phyloP scores from a whole-genome alignment of 2,329 filamentous ascomycete genomes.

The Ambrosiella cleistominuta region DNA sequence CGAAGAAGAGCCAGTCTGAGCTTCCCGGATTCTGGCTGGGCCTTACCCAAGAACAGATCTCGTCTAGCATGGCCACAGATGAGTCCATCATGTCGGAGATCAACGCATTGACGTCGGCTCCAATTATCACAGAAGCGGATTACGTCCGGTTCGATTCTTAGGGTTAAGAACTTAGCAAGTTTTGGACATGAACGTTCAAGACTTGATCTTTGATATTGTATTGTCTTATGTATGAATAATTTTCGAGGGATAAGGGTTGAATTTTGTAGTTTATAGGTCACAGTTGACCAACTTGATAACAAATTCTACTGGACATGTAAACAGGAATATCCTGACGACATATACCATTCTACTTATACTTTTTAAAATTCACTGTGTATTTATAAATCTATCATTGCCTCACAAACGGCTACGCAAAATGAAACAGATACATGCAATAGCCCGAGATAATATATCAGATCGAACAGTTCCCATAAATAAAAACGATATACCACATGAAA shows the following conservation, averaged over 20 bases:
- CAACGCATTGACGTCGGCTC: conserved; percentile 20
- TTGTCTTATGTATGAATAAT: too few species aligned
- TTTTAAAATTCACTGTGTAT: neutral
- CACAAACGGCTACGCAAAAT: neutral
- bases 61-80: conserved; percentile 36
- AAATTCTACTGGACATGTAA: too few species aligned
- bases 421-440: too few species aligned
- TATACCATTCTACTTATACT: neutral
- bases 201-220: too few species aligned
- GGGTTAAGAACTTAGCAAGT: too few species aligned
- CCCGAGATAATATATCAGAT: neutral
- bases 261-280: too few species aligned
- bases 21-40: conserved; percentile 37
- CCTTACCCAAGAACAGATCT: conserved; percentile 36
- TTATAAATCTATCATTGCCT: neutral
- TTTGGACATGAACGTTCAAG: too few species aligned
- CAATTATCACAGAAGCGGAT: conserved; percentile 4
- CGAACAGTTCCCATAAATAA: neutral
- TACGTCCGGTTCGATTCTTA: neutral
- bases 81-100: conserved; percentile 43
- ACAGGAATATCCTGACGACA: neutral
- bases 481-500: conserved; percentile 1
- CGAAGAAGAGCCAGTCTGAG: conserved; percentile 37
- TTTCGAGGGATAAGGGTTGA: too few species aligned
- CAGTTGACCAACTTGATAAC: too few species aligned